phyloP scores from a whole-genome alignment of 306 rosid genomes.

The Citrullus mucosospermus region DNA sequence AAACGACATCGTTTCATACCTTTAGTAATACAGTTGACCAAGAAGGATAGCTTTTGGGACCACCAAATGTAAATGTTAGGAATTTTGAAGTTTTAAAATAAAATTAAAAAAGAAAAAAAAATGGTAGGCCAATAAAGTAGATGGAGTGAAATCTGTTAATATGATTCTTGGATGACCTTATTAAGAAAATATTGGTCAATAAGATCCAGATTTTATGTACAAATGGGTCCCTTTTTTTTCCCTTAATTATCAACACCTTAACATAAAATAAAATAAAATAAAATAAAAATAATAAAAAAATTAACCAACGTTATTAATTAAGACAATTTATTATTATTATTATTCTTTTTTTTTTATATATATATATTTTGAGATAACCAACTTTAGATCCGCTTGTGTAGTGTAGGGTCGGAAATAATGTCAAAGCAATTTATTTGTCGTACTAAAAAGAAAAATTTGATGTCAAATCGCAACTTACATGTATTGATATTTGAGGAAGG shows the following conservation, averaged over 20 bases:
- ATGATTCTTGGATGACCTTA: slow-evolving; percentile 23
- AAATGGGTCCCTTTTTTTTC: slow-evolving; percentile 12
- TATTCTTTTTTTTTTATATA: too few relatives aligned
- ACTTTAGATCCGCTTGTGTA: too few relatives aligned
- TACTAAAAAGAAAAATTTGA: too few relatives aligned
- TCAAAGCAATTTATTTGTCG: too few relatives aligned
- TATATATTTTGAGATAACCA: too few relatives aligned
- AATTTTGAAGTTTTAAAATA: not conserved
- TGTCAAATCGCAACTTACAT: too few relatives aligned
- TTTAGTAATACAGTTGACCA: not conserved
- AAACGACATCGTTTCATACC: not conserved
- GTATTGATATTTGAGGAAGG: not conserved
- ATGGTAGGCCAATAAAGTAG: slow-evolving; percentile 11
- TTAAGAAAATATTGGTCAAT: slow-evolving; percentile 19
- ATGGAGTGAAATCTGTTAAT: slow-evolving; percentile 8
- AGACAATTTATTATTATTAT: too few relatives aligned
- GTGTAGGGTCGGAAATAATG: too few relatives aligned
- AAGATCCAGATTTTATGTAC: slow-evolving; percentile 11
- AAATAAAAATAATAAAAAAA: not conserved
- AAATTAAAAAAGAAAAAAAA: too few relatives aligned
- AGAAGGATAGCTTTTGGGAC: not conserved
- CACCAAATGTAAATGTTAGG: not conserved
- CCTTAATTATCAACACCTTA: not conserved
- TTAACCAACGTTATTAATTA: not conserved
- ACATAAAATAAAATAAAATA: not conserved